Evolutionary conservation across 805 yeast genomes (phyloP).

Genomic region (Barnettozyma sucrosica): DNA sequence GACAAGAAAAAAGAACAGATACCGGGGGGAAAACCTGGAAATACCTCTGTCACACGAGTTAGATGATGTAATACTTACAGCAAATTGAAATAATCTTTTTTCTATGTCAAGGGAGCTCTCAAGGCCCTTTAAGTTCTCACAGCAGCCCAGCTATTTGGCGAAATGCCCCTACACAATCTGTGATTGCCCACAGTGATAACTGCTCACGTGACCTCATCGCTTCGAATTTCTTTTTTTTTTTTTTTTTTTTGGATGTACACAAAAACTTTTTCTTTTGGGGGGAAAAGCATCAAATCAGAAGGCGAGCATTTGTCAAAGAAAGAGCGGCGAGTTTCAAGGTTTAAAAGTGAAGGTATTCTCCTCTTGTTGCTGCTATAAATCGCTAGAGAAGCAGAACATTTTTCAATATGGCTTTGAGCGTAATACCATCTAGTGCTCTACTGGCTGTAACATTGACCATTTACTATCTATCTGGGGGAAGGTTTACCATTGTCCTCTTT

Average conservation of each 20-base stretch:
- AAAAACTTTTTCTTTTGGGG: background rate
- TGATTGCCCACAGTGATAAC: no score
- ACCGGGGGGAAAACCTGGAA: background rate
- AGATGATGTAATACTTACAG: no score
- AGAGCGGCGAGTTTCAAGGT: background rate
- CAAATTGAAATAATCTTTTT: background rate
- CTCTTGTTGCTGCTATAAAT: background rate
- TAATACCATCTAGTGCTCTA: slow-evolving; percentile 13
- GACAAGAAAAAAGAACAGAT: background rate
- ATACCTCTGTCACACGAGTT: no score
- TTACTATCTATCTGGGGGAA: slow-evolving; percentile 31
- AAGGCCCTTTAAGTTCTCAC: no score
- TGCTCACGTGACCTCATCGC: background rate
- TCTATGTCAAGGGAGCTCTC: no score
- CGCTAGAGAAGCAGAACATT: no score
- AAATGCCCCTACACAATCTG: no score
- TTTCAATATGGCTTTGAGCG: slow-evolving; percentile 1
- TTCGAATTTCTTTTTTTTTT: background rate
- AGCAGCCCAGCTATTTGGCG: no score
- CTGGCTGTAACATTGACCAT: slow-evolving; percentile 7
- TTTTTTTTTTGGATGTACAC: background rate
- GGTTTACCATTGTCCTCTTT: slow-evolving; percentile 30
- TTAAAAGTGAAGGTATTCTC: background rate
- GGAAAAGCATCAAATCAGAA: slow-evolving; percentile 5
- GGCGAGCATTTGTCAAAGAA: slow-evolving; percentile 3